Conservation (phyloP, 768 basidiomycete genomes). For the Sarcomyxa edulis region DNA sequence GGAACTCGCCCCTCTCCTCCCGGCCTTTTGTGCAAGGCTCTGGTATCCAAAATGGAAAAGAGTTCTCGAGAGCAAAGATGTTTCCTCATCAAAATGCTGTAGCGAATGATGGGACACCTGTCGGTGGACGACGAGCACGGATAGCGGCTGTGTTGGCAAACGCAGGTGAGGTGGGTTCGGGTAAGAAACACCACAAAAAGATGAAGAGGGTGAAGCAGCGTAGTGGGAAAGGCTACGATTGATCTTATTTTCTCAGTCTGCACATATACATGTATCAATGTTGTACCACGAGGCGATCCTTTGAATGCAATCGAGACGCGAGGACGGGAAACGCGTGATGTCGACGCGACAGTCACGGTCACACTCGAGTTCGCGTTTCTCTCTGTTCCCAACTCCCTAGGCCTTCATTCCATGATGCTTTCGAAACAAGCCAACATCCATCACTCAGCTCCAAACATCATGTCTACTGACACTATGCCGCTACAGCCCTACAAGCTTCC, state of each 20-base stretch:
- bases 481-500: too few species aligned
- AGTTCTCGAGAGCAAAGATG: conserved; percentile 56
- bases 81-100: conserved; percentile 86
- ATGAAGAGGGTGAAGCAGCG: conserved; percentile 79
- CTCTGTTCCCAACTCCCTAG: background rate
- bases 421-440: too few species aligned
- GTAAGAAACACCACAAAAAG: conserved; percentile 87
- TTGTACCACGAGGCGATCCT: conserved; percentile 1
- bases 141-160: conserved; percentile 38
- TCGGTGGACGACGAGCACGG: conserved; percentile 38
- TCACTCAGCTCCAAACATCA: too few species aligned
- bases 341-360: background rate
- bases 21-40: conserved; percentile 63
- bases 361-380: background rate
- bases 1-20: conserved; percentile 41
- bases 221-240: conserved; percentile 90
- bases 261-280: conserved; percentile 4
- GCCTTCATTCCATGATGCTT: too few species aligned
- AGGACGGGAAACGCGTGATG: too few species aligned
- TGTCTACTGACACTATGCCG: too few species aligned
- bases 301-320: too few species aligned
- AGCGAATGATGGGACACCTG: conserved; percentile 70
- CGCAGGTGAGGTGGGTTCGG: conserved; percentile 27
- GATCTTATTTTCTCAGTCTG: conserved; percentile 16
- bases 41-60: conserved; percentile 46